Evolutionary conservation across 345 rosid species (phyloP).

Genomic region (Streptanthus diversifolius): DNA sequence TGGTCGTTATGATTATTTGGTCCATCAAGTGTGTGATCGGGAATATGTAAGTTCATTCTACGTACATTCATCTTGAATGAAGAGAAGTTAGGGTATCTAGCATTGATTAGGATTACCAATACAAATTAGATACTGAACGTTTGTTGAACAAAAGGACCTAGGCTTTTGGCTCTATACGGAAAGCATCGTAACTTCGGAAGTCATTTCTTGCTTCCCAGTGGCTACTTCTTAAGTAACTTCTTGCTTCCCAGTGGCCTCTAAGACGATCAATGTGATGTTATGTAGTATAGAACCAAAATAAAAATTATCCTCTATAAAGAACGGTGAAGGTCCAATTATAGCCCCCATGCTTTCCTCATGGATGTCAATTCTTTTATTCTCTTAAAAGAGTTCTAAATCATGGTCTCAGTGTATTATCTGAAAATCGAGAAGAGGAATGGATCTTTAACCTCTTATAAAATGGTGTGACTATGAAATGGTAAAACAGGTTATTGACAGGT

Average conservation of each 20-base stretch:
- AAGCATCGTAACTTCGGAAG: neutral
- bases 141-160: neutral
- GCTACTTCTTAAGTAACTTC: no score
- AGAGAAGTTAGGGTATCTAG: neutral
- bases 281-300: neutral
- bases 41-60: conserved; percentile 44
- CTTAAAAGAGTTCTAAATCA: neutral
- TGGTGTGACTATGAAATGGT: neutral
- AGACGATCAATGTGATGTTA: neutral
- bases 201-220: neutral
- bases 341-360: neutral
- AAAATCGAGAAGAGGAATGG: neutral
- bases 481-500: neutral
- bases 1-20: conserved; percentile 87
- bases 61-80: conserved; percentile 18
- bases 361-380: neutral
- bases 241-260: no score
- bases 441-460: neutral
- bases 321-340: neutral
- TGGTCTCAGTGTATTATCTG: neutral
- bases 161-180: neutral
- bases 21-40: conserved; percentile 68
- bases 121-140: neutral
- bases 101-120: neutral
- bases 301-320: neutral